Conservation (phyloP, 192 early-diverging fungal genomes). For the Spizellomyces punctatus region DNA sequence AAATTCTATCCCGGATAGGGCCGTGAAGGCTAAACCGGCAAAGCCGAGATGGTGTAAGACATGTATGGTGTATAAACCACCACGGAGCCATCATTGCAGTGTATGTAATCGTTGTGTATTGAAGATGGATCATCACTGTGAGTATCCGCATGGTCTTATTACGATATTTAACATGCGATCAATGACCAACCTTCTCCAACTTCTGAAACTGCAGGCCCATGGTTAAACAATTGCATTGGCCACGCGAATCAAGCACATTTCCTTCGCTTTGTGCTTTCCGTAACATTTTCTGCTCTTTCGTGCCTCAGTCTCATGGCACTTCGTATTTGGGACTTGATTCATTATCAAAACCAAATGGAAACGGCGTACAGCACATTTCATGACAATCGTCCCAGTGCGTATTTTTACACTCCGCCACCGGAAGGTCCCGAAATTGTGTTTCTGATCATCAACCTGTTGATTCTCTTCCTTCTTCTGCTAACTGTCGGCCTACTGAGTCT, state of each 20-base stretch:
- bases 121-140: constrained; percentile 64
- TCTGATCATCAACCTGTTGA: constrained; percentile 72
- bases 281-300: constrained; percentile 58
- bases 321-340: constrained; percentile 52
- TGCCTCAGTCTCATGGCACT: constrained; percentile 56
- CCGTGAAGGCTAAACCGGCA: not conserved
- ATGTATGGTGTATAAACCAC: constrained; percentile 52
- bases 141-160: constrained; percentile 7
- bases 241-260: constrained; percentile 74
- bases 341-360: constrained; percentile 41
- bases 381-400: not conserved
- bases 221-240: constrained; percentile 88
- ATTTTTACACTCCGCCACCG: constrained; percentile 56
- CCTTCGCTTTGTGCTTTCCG: constrained; percentile 77
- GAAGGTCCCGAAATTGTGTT: constrained; percentile 67
- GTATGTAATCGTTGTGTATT: constrained; percentile 54
- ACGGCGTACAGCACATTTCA: not conserved
- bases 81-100: constrained; percentile 54
- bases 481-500: constrained; percentile 68
- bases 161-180: not conserved
- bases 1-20: not conserved
- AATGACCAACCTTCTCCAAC: not conserved
- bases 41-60: constrained; percentile 52
- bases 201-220: constrained; percentile 57
- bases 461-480: constrained; percentile 69